A percentile compares a stretch with the other conserved stretches of the same genome.
These are phyloP conservation scores for Rubus idaeus DNA, from an alignment of 306 rosid species.

Conservation along the genomic window DNA sequence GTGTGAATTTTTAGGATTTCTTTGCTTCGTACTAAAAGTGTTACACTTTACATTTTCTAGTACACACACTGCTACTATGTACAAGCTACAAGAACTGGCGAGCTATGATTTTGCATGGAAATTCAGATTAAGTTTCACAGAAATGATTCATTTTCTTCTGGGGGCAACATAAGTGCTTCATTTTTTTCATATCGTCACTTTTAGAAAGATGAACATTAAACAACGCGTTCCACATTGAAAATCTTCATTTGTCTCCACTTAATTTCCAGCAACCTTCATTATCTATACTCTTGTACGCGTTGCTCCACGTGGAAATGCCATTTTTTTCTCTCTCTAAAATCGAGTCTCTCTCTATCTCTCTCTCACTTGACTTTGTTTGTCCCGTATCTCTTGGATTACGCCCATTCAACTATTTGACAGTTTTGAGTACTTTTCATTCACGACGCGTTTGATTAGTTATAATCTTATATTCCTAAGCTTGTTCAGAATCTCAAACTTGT, in stretches of 20 bases:
- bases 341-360: neutral
- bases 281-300: slow-evolving; percentile 8
- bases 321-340: neutral
- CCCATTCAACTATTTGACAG: neutral
- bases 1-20: no score
- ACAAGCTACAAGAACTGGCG: neutral
- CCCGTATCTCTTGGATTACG: neutral
- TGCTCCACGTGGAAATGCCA: neutral
- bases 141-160: neutral
- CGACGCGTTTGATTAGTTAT: slow-evolving; percentile 28
- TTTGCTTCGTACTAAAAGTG: no score
- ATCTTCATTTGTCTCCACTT: neutral
- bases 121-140: slow-evolving; percentile 24
- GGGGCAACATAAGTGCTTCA: no score
- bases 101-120: neutral
- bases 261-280: slow-evolving; percentile 11
- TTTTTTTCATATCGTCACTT: neutral
- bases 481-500: neutral
- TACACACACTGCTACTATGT: no score
- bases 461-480: neutral
- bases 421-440: slow-evolving; percentile 20
- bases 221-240: neutral
- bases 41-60: no score
- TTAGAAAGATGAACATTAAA: neutral
- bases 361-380: neutral